These are phyloP conservation scores for Musa balbisiana DNA, from an alignment of 202 grass and related monocot species.

Conservation along the genomic window DNA sequence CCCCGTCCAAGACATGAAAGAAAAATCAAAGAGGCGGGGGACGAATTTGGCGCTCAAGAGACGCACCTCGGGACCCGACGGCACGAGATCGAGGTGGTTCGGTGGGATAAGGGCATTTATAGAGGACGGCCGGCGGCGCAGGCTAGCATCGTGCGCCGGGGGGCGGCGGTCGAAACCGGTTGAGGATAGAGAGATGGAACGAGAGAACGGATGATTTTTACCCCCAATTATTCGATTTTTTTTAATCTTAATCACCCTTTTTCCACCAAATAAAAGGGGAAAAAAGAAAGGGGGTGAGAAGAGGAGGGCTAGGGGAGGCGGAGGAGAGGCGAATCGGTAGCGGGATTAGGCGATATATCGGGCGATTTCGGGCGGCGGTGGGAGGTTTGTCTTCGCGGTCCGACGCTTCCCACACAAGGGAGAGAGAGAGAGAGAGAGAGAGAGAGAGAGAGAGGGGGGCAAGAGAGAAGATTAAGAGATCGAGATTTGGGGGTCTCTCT, in stretches of 20 bases:
- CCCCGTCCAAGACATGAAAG: neutral
- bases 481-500: neutral
- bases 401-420: conserved; percentile 34
- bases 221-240: conserved; percentile 13
- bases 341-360: conserved; percentile 30
- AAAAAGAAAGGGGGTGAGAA: neutral
- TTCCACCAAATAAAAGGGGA: neutral
- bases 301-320: neutral
- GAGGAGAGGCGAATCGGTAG: conserved; percentile 20
- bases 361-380: conserved; percentile 41
- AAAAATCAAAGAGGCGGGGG: neutral
- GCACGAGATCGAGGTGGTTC: neutral
- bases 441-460: neutral
- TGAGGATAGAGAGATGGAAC: neutral
- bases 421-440: conserved; percentile 3
- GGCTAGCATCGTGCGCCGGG: conserved; percentile 11
- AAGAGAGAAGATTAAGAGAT: neutral
- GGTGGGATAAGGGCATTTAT: conserved; percentile 1
- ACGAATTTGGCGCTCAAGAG: conserved; percentile 7
- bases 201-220: conserved; percentile 3
- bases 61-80: conserved; percentile 1
- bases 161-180: conserved; percentile 1
- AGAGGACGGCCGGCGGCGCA: conserved; percentile 10
- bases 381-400: conserved; percentile 10
- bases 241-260: neutral